Evolutionary conservation across 257 asterid species (phyloP).

Genomic region (Fraxinus cuspidata): DNA sequence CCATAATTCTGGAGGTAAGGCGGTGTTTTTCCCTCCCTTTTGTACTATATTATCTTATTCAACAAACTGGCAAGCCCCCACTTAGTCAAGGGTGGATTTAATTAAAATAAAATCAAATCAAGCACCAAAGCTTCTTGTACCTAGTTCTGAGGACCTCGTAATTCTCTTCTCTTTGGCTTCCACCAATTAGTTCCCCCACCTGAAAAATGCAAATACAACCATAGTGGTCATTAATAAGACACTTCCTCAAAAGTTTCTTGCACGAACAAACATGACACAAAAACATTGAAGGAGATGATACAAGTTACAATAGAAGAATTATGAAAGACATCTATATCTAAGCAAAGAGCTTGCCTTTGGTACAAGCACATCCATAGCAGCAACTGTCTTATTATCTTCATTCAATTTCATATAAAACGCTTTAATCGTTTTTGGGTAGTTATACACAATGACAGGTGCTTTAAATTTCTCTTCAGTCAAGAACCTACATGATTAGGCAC

Average conservation of each 20-base stretch:
- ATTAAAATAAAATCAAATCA: background rate
- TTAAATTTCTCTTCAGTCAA: slow-evolving; percentile 90
- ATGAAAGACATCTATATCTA: background rate
- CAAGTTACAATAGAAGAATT: background rate
- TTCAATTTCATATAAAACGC: slow-evolving; percentile 98
- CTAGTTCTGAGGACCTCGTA: slow-evolving; percentile 75
- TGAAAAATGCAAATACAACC: slow-evolving; percentile 25
- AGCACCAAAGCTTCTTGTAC: slow-evolving; percentile 37
- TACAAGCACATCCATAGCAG: slow-evolving; percentile 99
- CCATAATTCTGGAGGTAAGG: background rate
- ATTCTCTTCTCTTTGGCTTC: slow-evolving; percentile 98
- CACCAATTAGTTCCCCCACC: slow-evolving; percentile 99
- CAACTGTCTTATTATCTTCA: slow-evolving; percentile 90
- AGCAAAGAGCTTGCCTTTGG: slow-evolving; percentile 63
- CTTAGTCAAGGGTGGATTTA: background rate
- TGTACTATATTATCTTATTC: background rate
- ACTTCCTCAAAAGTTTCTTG: background rate
- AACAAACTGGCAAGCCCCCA: background rate
- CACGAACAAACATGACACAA: background rate
- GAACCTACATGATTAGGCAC: slow-evolving; percentile 45
- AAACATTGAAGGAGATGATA: background rate
- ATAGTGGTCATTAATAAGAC: background rate
- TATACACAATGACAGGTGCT: slow-evolving; percentile 89
- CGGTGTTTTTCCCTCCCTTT: background rate
- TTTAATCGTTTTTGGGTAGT: slow-evolving; percentile 92